Evolutionary conservation across 2,329 filamentous ascomycete genomes (phyloP), one percentile per base, ranked within the genome.

Genomic region (Samsoniella hepiali): DNA sequence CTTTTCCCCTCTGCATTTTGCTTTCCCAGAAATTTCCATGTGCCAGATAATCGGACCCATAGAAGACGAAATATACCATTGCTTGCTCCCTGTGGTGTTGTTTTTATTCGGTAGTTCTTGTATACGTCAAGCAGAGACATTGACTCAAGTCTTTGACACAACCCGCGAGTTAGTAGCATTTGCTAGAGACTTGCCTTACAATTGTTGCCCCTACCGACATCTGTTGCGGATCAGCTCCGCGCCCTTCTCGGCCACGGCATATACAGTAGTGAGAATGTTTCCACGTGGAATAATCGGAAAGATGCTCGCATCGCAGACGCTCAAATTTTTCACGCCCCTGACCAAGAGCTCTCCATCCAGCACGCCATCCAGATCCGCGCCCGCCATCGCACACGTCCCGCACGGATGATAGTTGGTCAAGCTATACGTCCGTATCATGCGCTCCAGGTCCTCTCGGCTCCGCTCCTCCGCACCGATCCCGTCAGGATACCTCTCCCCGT

Each of bases 301-400:
- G 36, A 81, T 73, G 34, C 76, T 77, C 8, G 77, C 76, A 65
- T 82, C 79, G 1, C 79, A 77, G 22, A 81, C 70, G 8, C 79
- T 72, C 44, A 82, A 69, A 51, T 78, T 78, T 50, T 70, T 68
- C 15, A 74, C 75, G 1, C 79, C 79, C 64, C 79, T 79, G 0
- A 81, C 78, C 49, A 72, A 67, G n/a, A 81, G 67, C 31, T 75
- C 68, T 11, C 72, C 67, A 63, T 78, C 74, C 1, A 81, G 78
- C 15, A 81, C 79, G 27, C 79, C 79, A 2, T 78, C 79, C 5
- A 75, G 68, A 50, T 75, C 75, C 11, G 70, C 68, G 4, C 78
- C 78, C 60, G 79, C 71, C 81, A 83, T 83, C 5, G 65, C 65
- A 38, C 66, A 65, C 29, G 67, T 68, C 27, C 67, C 67, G 38